Conservation (phyloP, 75 land plant genomes). For the Pinus taeda region DNA sequence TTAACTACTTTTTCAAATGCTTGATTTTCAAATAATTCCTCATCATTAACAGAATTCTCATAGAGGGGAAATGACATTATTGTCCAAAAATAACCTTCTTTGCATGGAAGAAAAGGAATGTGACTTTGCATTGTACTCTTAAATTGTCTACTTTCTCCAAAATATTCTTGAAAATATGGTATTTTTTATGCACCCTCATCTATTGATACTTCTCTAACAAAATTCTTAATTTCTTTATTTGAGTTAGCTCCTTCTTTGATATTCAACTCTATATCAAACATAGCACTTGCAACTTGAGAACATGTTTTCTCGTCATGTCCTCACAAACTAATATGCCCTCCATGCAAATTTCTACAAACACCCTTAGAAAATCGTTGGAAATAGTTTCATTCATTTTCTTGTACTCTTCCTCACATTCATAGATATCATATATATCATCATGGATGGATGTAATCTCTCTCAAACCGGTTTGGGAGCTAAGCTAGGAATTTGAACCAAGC, state of each 20-base stretch:
- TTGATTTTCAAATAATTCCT: slow-evolving; percentile 2
- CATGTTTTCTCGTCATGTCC: neutral
- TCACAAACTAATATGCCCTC: no score
- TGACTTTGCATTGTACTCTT: slow-evolving; percentile 9
- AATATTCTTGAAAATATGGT: slow-evolving; percentile 15
- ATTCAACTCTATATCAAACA: neutral
- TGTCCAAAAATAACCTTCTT: slow-evolving; percentile 39
- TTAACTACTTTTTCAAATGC: no score
- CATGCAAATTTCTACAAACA: no score
- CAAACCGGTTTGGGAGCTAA: no score
- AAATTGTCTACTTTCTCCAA: slow-evolving; percentile 23
- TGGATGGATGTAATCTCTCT: no score
- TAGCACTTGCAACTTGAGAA: neutral
- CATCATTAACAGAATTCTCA: slow-evolving; percentile 21
- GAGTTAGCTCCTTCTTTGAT: neutral
- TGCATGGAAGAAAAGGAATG: slow-evolving; percentile 17
- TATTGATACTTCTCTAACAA: neutral
- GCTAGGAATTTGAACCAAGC: no score
- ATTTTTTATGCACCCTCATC: neutral
- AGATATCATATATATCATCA: no score
- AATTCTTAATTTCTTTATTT: neutral
- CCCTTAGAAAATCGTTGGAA: no score
- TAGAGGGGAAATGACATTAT: slow-evolving; percentile 32
- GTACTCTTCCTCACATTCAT: no score
- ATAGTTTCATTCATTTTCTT: no score